phyloP scores from a whole-genome alignment of 2,329 filamentous ascomycete species.

The Meredithiella fracta region DNA sequence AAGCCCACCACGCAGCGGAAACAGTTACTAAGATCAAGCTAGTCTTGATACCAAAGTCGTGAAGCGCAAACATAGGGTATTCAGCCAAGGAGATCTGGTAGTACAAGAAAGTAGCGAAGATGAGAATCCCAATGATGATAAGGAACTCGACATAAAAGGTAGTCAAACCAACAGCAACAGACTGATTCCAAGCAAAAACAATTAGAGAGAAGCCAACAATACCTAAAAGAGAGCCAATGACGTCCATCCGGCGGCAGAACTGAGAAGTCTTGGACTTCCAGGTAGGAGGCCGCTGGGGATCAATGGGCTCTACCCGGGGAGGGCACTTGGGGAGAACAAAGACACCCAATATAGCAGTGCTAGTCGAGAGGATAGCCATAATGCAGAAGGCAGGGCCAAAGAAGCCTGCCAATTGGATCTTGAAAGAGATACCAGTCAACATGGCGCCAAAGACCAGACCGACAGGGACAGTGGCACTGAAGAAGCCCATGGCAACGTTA shows the following conservation, averaged over 20 bases:
- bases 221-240: conserved; percentile 28
- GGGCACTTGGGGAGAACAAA: conserved; percentile 22
- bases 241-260: conserved; percentile 20
- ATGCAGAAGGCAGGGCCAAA: conserved; percentile 35
- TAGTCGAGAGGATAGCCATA: conserved; percentile 19
- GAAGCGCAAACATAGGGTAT: conserved; percentile 37
- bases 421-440: conserved; percentile 26
- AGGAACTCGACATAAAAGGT: conserved; percentile 37
- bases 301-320: background rate
- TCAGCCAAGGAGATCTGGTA: conserved; percentile 31
- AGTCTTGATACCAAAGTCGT: conserved; percentile 15
- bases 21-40: conserved; percentile 41
- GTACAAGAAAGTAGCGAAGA: conserved; percentile 39
- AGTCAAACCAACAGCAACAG: conserved; percentile 40
- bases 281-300: background rate
- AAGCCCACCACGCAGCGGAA: conserved; percentile 35
- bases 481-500: conserved; percentile 40
- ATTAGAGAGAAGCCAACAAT: conserved; percentile 41
- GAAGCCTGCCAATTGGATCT: conserved; percentile 20
- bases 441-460: conserved; percentile 28
- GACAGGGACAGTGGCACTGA: conserved; percentile 29
- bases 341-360: conserved; percentile 20
- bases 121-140: conserved; percentile 39
- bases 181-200: conserved; percentile 53
- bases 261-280: background rate